Percentiles rank a stretch among this genome's conserved stretches.
Evolutionary conservation across 2,329 filamentous ascomycete species (phyloP).

Genomic region (Sporothrix pseudoabietina): DNA sequence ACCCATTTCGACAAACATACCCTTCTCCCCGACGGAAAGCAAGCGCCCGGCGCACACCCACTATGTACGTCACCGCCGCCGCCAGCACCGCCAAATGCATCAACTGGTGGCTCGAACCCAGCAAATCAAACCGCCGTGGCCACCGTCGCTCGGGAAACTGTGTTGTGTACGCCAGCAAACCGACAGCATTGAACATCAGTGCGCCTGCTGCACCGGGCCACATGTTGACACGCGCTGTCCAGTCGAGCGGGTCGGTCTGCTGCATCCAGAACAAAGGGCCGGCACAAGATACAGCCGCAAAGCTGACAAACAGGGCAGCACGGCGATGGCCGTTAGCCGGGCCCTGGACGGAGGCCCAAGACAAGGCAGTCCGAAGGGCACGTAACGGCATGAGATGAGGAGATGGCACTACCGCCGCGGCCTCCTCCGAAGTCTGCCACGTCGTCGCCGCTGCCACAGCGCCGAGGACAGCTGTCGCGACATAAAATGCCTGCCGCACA

Average conservation of each 20-base stretch:
- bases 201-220: conserved; percentile 46
- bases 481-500: conserved; percentile 45
- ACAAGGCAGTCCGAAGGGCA: background rate
- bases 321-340: conserved; percentile 45
- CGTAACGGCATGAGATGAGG: conserved; percentile 18
- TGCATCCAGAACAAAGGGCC: conserved; percentile 47
- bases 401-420: background rate
- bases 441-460: conserved; percentile 41
- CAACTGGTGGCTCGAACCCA: conserved; percentile 52
- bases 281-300: conserved; percentile 47
- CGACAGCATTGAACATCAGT: conserved; percentile 44
- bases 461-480: conserved; percentile 43
- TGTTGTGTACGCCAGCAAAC: conserved; percentile 44
- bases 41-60: conserved; percentile 38
- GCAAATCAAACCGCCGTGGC: conserved; percentile 49
- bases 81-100: conserved; percentile 52
- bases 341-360: conserved; percentile 40
- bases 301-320: conserved; percentile 46
- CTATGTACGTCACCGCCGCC: conserved; percentile 45
- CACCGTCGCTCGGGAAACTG: conserved; percentile 51
- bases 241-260: conserved; percentile 39
- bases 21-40: conserved; percentile 19
- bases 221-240: conserved; percentile 44
- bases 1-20: background rate
- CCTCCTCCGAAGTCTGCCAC: background rate